Conservation (phyloP, 108 stramenopile species). For the Epithemia pelagica region DNA sequence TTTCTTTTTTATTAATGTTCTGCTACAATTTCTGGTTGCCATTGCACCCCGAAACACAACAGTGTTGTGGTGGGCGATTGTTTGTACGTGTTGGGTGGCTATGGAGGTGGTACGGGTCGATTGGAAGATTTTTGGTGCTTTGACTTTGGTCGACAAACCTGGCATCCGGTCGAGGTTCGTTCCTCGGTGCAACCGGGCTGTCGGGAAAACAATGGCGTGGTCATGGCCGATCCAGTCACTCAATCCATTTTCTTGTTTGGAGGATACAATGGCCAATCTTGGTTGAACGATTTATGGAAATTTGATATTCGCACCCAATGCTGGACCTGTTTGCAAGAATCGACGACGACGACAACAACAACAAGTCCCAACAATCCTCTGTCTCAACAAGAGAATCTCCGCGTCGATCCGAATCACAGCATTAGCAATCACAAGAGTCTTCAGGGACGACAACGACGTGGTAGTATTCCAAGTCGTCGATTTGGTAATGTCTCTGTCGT, state of each 20-base stretch:
- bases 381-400: no score
- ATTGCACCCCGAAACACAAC: no score
- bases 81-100: constrained; percentile 54
- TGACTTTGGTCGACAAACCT: constrained; percentile 47
- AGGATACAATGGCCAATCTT: constrained; percentile 64
- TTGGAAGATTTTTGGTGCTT: constrained; percentile 88
- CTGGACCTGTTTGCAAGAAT: constrained; percentile 82
- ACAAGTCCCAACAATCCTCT: not conserved
- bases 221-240: constrained; percentile 48
- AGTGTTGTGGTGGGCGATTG: constrained; percentile 71
- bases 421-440: not conserved
- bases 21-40: no score
- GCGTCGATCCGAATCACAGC: not conserved
- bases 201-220: constrained; percentile 82
- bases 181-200: constrained; percentile 64
- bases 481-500: constrained; percentile 91
- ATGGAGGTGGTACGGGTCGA: constrained; percentile 62
- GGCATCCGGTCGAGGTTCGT: constrained; percentile 71
- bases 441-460: not conserved
- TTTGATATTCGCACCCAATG: constrained; percentile 70
- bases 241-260: constrained; percentile 84
- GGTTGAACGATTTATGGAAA: constrained; percentile 91
- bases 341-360: constrained; percentile 1
- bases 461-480: constrained; percentile 59
- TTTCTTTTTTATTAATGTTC: no score